Conservation (phyloP, 2,329 filamentous ascomycete species). For the Hypoxylon sp. region DNA sequence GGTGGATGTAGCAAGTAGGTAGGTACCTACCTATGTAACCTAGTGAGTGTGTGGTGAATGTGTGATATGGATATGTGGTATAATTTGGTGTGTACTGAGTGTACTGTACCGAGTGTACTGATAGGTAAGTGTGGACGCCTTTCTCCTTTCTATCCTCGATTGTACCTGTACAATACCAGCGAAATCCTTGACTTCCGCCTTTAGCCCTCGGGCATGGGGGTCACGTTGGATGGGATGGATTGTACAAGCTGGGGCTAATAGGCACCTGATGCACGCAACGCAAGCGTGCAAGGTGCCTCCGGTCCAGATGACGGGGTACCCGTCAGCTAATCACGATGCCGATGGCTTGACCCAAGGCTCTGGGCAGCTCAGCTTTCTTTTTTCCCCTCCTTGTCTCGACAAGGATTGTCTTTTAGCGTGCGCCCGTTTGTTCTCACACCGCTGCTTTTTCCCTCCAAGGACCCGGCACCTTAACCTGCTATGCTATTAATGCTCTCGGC, state of each 20-base stretch:
- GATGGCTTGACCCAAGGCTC: slow-evolving; percentile 48
- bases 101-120: slow-evolving; percentile 7
- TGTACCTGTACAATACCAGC: slow-evolving; percentile 35
- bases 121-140: slow-evolving; percentile 36
- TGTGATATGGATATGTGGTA: too few relatives aligned
- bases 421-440: slow-evolving; percentile 47
- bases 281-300: slow-evolving; percentile 47
- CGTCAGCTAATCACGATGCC: slow-evolving; percentile 47
- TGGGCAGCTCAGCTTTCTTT: slow-evolving; percentile 47
- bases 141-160: slow-evolving; percentile 24
- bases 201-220: slow-evolving; percentile 37
- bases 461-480: slow-evolving; percentile 38
- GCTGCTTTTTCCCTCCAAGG: slow-evolving; percentile 45
- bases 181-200: slow-evolving; percentile 37
- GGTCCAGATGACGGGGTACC: slow-evolving; percentile 47
- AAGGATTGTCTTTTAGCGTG: slow-evolving; percentile 36
- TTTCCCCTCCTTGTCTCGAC: slow-evolving; percentile 40
- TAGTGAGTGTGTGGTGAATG: not conserved
- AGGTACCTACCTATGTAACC: too few relatives aligned
- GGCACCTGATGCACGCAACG: slow-evolving; percentile 49
- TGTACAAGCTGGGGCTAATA: slow-evolving; percentile 46
- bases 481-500: slow-evolving; percentile 46
- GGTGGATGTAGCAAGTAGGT: not conserved
- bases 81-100: not conserved
- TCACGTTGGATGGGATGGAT: slow-evolving; percentile 45